Evolutionary conservation across 768 basidiomycete genomes (phyloP).

Genomic region (Pleurotus cornucopiae): DNA sequence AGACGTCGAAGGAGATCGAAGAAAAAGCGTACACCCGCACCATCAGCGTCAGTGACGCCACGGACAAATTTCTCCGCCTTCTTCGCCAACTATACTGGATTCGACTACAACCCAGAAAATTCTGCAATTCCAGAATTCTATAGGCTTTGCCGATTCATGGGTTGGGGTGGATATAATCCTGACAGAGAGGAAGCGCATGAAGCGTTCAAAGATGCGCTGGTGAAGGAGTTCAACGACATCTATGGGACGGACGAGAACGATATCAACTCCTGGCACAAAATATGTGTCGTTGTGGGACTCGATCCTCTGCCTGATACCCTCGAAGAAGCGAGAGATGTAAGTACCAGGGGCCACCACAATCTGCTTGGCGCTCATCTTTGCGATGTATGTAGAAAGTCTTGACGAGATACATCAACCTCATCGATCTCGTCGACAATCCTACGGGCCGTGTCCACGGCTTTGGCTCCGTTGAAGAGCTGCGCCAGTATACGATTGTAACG

Average conservation of each 20-base stretch:
- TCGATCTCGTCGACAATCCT: slow-evolving; percentile 28
- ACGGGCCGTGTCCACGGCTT: slow-evolving; percentile 15
- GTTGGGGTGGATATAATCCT: slow-evolving; percentile 7
- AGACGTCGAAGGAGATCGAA: neutral
- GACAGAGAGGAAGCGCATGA: slow-evolving; percentile 14
- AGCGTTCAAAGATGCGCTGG: slow-evolving; percentile 23
- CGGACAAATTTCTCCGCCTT: neutral
- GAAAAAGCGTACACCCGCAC: neutral
- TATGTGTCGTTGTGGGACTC: slow-evolving; percentile 17
- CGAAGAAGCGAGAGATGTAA: slow-evolving; percentile 20
- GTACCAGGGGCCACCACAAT: slow-evolving; percentile 1
- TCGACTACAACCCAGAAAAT: slow-evolving; percentile 9
- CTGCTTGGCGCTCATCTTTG: no score
- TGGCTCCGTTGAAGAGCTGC: slow-evolving; percentile 20
- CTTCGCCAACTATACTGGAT: slow-evolving; percentile 13
- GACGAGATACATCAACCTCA: slow-evolving; percentile 31
- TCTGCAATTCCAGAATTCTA: slow-evolving; percentile 11
- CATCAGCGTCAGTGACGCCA: neutral
- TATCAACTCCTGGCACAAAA: slow-evolving; percentile 8
- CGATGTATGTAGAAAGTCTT: slow-evolving; percentile 18
- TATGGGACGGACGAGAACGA: slow-evolving; percentile 28
- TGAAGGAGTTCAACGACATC: slow-evolving; percentile 24
- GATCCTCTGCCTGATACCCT: slow-evolving; percentile 22
- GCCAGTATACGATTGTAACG: slow-evolving; percentile 22
- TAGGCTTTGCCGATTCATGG: slow-evolving; percentile 12